phyloP scores from a whole-genome alignment of 2,329 filamentous ascomycete species.

The Plectosphaerella cucumerina region DNA sequence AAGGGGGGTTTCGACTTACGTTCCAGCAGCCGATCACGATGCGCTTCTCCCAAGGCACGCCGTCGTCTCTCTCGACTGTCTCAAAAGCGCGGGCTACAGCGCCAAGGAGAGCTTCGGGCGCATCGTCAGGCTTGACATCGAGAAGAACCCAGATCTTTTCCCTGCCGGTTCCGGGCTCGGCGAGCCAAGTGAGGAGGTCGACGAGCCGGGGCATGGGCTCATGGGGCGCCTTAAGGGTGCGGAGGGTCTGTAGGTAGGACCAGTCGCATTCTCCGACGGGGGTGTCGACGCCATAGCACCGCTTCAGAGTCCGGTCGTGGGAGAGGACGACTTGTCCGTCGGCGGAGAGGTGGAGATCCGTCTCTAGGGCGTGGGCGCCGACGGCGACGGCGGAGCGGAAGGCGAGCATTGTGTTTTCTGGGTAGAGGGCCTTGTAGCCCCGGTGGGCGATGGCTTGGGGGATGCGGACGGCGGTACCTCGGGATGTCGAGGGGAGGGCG shows the following conservation, averaged over 20 bases:
- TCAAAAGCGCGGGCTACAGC: constrained; percentile 62
- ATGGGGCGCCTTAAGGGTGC: constrained; percentile 63
- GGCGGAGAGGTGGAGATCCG: constrained; percentile 77
- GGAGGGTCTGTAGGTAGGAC: constrained; percentile 64
- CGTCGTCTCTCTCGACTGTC: constrained; percentile 38
- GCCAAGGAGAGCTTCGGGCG: constrained; percentile 65
- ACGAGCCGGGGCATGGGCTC: constrained; percentile 68
- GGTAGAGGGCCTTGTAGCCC: constrained; percentile 71
- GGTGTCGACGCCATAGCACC: constrained; percentile 74
- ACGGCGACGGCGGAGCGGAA: constrained; percentile 70
- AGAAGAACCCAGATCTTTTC: constrained; percentile 76
- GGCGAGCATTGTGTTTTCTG: constrained; percentile 82
- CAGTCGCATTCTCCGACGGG: constrained; percentile 74
- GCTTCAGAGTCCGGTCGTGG: constrained; percentile 70
- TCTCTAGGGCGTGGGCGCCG: constrained; percentile 80
- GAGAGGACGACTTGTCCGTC: constrained; percentile 84
- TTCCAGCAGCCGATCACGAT: constrained; percentile 83
- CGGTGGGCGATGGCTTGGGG: constrained; percentile 76
- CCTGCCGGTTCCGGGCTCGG: constrained; percentile 47
- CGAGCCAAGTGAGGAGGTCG: constrained; percentile 72
- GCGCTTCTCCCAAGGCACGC: constrained; percentile 64
- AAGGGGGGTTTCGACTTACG: constrained; percentile 31
- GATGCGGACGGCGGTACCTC: constrained; percentile 21
- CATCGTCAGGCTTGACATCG: constrained; percentile 82
- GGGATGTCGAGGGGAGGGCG: not conserved